Base-by-base conservation (phyloP, 2,329 filamentous ascomycete genomes). In the Penicillium freii region DNA sequence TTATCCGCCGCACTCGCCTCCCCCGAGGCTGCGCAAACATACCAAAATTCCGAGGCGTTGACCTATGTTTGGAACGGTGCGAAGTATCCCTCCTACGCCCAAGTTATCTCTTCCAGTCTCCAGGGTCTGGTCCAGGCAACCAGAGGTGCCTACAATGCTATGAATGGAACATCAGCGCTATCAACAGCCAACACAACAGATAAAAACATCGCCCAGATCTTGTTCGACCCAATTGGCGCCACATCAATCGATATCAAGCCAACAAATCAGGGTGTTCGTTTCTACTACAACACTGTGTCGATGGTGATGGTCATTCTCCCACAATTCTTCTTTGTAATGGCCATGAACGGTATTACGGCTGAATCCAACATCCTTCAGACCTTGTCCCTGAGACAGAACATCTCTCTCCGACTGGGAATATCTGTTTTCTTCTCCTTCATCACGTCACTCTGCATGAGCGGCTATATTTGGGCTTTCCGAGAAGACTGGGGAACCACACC, bases 301-400 rank as follows among this genome's bases (percentile, higher is more conserved):
- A 73, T 79, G 57, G 73, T 77, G 46, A 70, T 80, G 43, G 70
- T 76, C 8, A 66, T 80, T 8, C 70, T 80, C 15, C 72, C 75
- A 56, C 73, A 80, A 57, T 80, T 80, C 69, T 79, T 80, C 71
- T 80, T 76, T 64, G 66, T 80, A 15, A 70, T 75, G 44, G 72
- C 72, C 39, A 61, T 79, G 52, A 80, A 80, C 60, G 76, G 75
- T 11, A 66, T 79, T 19, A 71, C 69, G 46, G 55, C 53, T 5
- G 58, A 71, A 45, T 73, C 74, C 58, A 67, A 71, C 3, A 60
- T 78, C 33, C 77, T 73, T 63, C 57, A 47, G 19, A 48, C 58
- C 13, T 50, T 75, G 33, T 55, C 64, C 38, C 60, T 69, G 5
- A 53, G 27, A 21, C 65, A 62, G 27, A 74, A 70, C 59, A 68